phyloP scores from a whole-genome alignment of 208 protist genomes.

The Tritrichomonas musculus region DNA sequence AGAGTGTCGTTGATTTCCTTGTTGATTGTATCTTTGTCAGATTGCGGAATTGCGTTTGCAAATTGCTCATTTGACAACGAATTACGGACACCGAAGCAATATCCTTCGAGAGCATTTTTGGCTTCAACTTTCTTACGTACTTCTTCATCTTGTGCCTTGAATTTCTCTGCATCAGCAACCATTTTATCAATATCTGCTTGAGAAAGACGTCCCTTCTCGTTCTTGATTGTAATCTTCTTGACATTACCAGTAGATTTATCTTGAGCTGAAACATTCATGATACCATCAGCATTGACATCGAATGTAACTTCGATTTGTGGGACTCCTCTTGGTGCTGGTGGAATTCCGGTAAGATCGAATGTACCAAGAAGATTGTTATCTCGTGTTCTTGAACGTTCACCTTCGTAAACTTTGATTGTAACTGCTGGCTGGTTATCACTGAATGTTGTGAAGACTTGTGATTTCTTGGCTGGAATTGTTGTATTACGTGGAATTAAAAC shows the following conservation, averaged over 20 bases:
- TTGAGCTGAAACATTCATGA: conserved; percentile 85
- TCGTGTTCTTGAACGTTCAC: conserved; percentile 85
- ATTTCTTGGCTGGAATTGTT: conserved; percentile 58
- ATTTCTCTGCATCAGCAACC: conserved; percentile 51
- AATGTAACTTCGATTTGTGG: conserved; percentile 89
- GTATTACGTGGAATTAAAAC: conserved; percentile 60
- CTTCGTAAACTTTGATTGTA: conserved; percentile 93
- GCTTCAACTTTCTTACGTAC: conserved; percentile 47
- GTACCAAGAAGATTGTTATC: conserved; percentile 71
- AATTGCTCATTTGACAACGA: conserved; percentile 38
- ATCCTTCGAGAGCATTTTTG: conserved; percentile 51
- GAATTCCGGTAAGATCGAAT: conserved; percentile 43
- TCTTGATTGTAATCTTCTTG: conserved; percentile 67
- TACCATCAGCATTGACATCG: conserved; percentile 93
- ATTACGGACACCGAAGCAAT: conserved; percentile 48
- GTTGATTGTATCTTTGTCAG: conserved; percentile 43
- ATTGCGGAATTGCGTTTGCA: conserved; percentile 11
- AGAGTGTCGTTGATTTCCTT: conserved; percentile 46
- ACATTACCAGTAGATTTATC: conserved; percentile 79
- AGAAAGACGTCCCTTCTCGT: conserved; percentile 83
- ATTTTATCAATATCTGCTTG: conserved; percentile 64
- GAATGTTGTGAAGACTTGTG: conserved; percentile 75
- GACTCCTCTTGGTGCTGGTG: conserved; percentile 40
- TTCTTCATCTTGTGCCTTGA: conserved; percentile 47
- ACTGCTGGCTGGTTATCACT: conserved; percentile 90